phyloP scores from a whole-genome alignment of 371 early-diverging fungal species.

The Entomophthora muscae region DNA sequence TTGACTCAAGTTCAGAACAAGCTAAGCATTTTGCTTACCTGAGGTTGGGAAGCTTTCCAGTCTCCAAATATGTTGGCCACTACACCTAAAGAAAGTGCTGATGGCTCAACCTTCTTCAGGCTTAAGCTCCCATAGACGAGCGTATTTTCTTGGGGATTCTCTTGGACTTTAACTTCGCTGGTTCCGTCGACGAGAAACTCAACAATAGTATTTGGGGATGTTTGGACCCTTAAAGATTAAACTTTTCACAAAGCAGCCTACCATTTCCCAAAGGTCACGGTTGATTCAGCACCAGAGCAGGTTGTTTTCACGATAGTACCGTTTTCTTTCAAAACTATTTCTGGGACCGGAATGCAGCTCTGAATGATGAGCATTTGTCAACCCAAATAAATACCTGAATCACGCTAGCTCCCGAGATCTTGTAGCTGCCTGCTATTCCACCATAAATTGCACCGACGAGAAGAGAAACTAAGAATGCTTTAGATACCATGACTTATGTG shows the following conservation, averaged over 20 bases:
- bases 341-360: background rate
- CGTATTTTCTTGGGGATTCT: background rate
- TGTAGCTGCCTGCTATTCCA: too few relatives aligned
- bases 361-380: too few relatives aligned
- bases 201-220: background rate
- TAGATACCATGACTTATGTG: too few relatives aligned
- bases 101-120: background rate
- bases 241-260: background rate
- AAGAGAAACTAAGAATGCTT: too few relatives aligned
- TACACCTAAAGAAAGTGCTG: background rate
- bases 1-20: background rate
- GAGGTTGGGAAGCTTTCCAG: background rate
- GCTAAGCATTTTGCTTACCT: background rate
- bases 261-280: background rate
- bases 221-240: background rate
- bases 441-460: too few relatives aligned
- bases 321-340: background rate
- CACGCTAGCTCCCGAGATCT: too few relatives aligned
- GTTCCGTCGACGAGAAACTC: background rate
- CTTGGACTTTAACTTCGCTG: background rate
- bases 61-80: background rate
- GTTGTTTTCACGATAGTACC: background rate
- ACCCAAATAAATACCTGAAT: too few relatives aligned
- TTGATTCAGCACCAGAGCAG: background rate
- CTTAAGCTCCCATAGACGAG: background rate